phyloP scores from a whole-genome alignment of 1,284 basidiomycete species.

The Rhodotorula glutinis region DNA sequence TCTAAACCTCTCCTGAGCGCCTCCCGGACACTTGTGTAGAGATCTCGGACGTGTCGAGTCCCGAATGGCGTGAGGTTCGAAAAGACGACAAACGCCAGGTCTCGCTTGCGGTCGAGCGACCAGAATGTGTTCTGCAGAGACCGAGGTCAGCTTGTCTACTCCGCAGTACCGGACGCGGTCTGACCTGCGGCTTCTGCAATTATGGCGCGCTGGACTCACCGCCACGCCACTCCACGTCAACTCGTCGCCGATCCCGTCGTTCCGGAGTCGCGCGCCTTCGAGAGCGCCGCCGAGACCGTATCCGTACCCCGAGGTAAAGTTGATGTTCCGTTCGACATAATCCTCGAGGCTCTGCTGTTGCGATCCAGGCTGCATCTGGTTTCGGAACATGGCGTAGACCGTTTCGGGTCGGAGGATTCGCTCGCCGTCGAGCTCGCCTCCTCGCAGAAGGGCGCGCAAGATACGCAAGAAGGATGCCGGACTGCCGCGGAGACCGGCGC shows the following conservation, averaged over 20 bases:
- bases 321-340: neutral
- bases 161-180: too few species aligned
- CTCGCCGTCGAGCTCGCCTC: constrained; percentile 8
- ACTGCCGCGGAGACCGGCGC: constrained; percentile 21
- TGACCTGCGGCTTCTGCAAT: too few species aligned
- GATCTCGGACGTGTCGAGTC: neutral
- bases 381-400: constrained; percentile 27
- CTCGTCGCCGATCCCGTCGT: neutral
- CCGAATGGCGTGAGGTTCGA: constrained; percentile 3
- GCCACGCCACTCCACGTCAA: constrained; percentile 14
- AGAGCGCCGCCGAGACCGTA: constrained; percentile 5
- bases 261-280: neutral
- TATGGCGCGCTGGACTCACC: neutral
- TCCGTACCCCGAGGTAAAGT: neutral
- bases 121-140: constrained; percentile 10
- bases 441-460: constrained; percentile 21
- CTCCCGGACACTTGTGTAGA: neutral
- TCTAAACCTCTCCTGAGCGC: constrained; percentile 4
- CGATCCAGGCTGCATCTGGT: neutral
- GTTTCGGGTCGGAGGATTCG: constrained; percentile 19
- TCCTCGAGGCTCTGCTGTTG: neutral
- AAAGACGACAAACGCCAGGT: constrained; percentile 4
- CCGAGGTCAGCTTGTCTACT: too few species aligned
- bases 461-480: constrained; percentile 25
- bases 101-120: constrained; percentile 6